These are phyloP conservation scores for Leccinum fuscescens DNA, from an alignment of 1,284 basidiomycete genomes.

Conservation along the genomic window DNA sequence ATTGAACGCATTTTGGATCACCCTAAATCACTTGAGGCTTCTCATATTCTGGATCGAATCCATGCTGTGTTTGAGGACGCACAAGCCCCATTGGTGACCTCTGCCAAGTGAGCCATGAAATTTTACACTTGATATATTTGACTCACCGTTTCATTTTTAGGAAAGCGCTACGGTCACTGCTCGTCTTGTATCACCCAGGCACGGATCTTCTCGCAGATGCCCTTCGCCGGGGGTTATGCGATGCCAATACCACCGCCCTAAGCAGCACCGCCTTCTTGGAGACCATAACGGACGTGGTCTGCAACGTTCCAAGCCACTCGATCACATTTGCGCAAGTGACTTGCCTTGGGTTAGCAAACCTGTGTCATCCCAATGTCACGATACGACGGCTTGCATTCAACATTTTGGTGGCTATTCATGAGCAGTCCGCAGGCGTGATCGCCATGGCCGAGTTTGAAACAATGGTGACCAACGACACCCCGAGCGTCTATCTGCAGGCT, in stretches of 20 bases:
- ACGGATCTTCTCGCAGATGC: conserved; percentile 67
- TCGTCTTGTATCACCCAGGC: conserved; percentile 62
- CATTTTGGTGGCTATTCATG: conserved; percentile 74
- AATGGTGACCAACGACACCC: conserved; percentile 70
- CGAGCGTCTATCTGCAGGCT: conserved; percentile 79
- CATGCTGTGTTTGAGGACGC: conserved; percentile 64
- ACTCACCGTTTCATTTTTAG: conserved; percentile 37
- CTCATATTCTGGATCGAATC: conserved; percentile 60
- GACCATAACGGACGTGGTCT: conserved; percentile 73
- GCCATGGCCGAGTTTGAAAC: conserved; percentile 74
- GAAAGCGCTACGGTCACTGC: conserved; percentile 75
- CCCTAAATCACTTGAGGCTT: conserved; percentile 51
- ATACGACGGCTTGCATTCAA: conserved; percentile 79
- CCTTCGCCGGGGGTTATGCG: conserved; percentile 71
- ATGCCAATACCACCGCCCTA: conserved; percentile 40
- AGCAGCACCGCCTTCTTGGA: conserved; percentile 69
- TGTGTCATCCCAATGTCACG: conserved; percentile 70
- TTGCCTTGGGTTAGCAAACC: conserved; percentile 83
- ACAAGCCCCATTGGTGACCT: conserved; percentile 47
- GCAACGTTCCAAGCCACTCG: conserved; percentile 53
- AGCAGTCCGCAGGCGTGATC: conserved; percentile 57
- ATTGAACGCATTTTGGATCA: conserved; percentile 51
- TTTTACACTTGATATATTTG: conserved; percentile 13
- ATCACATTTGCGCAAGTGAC: conserved; percentile 76
- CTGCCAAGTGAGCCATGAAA: conserved; percentile 56